Evolutionary conservation across 495 filamentous ascomycete species (phyloP).

Genomic region (Tuber magnatum): DNA sequence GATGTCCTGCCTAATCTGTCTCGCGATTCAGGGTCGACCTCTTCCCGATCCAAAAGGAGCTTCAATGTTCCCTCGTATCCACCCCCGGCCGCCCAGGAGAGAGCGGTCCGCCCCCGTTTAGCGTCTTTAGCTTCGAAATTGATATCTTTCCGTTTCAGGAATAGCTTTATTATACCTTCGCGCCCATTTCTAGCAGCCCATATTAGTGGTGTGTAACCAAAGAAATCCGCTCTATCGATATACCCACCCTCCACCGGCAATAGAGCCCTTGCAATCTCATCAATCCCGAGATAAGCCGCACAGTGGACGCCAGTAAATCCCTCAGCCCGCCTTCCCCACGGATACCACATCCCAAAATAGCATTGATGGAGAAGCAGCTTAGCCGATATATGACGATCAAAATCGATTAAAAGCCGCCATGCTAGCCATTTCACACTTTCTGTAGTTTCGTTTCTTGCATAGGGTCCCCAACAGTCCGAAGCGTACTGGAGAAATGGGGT

Average conservation of each 20-base stretch:
- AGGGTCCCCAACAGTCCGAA: not conserved
- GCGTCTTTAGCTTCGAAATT: conserved; percentile 23
- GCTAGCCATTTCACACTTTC: not conserved
- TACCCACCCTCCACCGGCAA: not conserved
- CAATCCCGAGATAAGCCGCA: not conserved
- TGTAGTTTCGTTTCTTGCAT: not conserved
- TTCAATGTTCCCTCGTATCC: conserved; percentile 42
- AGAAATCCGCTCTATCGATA: not conserved
- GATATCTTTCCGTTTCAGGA: conserved; percentile 28
- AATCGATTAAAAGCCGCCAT: not conserved
- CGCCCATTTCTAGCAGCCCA: conserved; percentile 38
- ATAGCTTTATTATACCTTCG: conserved; percentile 32
- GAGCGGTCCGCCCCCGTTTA: conserved; percentile 37
- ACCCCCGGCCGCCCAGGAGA: conserved; percentile 42
- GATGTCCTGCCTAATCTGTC: conserved; percentile 20
- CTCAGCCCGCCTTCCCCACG: not conserved
- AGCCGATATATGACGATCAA: not conserved
- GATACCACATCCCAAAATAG: too few relatives aligned
- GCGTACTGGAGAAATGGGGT: not conserved
- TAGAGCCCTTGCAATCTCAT: not conserved
- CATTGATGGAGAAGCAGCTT: not conserved
- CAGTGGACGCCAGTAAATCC: not conserved
- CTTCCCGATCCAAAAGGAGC: conserved; percentile 11
- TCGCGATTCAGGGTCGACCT: not conserved
- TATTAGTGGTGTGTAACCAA: conserved; percentile 28